Conservation (phyloP, 768 basidiomycete species). For the Basidioascus undulatus region DNA sequence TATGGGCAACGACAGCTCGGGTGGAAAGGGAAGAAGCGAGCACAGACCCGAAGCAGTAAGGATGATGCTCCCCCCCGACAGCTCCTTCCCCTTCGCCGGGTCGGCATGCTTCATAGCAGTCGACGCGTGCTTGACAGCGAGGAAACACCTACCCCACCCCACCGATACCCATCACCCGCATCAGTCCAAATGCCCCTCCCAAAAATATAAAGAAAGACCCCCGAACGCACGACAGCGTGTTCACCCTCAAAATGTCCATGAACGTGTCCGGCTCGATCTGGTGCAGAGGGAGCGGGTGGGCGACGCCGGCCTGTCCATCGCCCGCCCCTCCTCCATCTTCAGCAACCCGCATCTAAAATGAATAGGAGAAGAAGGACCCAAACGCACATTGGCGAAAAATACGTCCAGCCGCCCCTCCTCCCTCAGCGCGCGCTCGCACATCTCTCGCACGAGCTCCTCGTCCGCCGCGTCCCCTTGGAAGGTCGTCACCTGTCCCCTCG, state of each 20-base stretch:
- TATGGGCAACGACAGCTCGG: neutral
- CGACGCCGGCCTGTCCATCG: too few relatives aligned
- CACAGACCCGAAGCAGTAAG: conserved; percentile 50
- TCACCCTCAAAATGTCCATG: conserved; percentile 54
- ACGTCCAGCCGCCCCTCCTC: conserved; percentile 76
- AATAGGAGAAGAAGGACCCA: neutral
- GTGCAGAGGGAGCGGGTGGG: too few relatives aligned
- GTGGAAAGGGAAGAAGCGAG: neutral
- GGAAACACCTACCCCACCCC: conserved; percentile 39
- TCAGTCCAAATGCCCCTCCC: neutral
- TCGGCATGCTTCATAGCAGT: conserved; percentile 51
- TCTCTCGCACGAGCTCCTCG: conserved; percentile 35
- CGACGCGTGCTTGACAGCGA: conserved; percentile 69
- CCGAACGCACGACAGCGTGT: conserved; percentile 31
- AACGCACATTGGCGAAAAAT: conserved; percentile 75
- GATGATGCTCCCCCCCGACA: conserved; percentile 57
- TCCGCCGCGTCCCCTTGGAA: conserved; percentile 65
- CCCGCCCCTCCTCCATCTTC: too few relatives aligned
- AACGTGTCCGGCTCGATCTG: conserved; percentile 39
- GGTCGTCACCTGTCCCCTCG: conserved; percentile 46
- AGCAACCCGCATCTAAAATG: too few relatives aligned
- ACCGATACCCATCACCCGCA: neutral
- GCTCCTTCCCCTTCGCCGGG: conserved; percentile 38
- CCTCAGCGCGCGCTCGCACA: conserved; percentile 45
- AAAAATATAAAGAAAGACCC: neutral